phyloP scores from a whole-genome alignment of 345 rosid species.

The Populus deltoides region DNA sequence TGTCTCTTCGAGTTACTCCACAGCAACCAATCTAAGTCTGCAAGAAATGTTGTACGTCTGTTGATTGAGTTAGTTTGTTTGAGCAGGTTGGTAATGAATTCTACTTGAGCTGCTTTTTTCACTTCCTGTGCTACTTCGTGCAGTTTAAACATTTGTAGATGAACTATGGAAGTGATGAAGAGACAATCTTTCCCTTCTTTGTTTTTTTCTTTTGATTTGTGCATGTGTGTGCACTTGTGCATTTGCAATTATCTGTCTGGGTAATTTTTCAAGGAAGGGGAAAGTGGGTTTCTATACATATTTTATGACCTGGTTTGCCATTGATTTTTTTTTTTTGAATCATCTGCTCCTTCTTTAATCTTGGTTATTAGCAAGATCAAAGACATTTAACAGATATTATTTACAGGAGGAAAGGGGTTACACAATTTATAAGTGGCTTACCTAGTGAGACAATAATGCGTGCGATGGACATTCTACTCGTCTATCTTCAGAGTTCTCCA shows the following conservation, averaged over 20 bases:
- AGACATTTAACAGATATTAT: neutral
- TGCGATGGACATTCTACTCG: conserved; percentile 40
- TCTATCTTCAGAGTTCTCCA: conserved; percentile 43
- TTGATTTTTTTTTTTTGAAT: neutral
- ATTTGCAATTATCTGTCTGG: neutral
- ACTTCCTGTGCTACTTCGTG: conserved; percentile 1
- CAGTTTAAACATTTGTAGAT: neutral
- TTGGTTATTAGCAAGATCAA: neutral
- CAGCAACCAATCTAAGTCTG: conserved; percentile 37
- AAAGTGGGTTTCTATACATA: neutral
- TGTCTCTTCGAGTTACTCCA: conserved; percentile 45
- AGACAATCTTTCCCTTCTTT: neutral
- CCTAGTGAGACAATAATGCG: conserved; percentile 39
- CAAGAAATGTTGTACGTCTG: conserved; percentile 39
- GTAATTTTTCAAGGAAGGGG: neutral
- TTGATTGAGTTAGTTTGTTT: conserved; percentile 48
- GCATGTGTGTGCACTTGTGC: too few species aligned
- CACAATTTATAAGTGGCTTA: conserved; percentile 29
- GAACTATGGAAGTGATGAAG: neutral
- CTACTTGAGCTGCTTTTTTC: neutral
- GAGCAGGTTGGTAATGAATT: conserved; percentile 35
- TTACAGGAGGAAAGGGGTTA: conserved; percentile 43
- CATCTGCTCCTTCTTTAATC: neutral
- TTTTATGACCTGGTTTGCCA: neutral
- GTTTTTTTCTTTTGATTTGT: neutral